phyloP scores from a whole-genome alignment of 2,329 filamentous ascomycete genomes.

The Diaporthe eres region DNA sequence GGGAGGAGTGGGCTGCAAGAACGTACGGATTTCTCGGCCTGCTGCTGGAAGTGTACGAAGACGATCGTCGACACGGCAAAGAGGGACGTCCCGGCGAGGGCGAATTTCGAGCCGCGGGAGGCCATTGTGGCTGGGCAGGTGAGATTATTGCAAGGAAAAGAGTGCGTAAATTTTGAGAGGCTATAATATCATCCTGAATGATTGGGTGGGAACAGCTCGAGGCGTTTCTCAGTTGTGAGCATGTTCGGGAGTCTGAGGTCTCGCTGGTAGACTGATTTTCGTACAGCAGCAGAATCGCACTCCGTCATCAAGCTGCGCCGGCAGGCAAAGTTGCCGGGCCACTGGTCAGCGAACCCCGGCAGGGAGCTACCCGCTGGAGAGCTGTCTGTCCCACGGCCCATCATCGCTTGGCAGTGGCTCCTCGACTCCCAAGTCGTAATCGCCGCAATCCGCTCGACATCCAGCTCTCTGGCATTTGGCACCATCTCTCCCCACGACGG shows the following conservation, averaged over 20 bases:
- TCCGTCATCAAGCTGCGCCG: conserved; percentile 34
- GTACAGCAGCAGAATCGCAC: conserved; percentile 3
- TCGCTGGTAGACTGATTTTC: neutral
- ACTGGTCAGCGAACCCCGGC: conserved; percentile 4
- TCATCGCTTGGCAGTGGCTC: conserved; percentile 37
- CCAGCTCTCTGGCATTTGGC: neutral
- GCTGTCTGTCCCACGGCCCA: conserved; percentile 34
- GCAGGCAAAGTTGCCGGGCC: conserved; percentile 28
- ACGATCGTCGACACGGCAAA: conserved; percentile 83
- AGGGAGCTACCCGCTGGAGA: conserved; percentile 36
- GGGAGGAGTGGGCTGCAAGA: conserved; percentile 40
- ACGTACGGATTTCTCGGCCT: conserved; percentile 84
- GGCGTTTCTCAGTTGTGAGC: neutral
- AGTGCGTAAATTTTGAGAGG: neutral
- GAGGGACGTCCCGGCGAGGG: conserved; percentile 82
- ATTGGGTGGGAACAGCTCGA: neutral
- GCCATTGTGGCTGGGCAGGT: conserved; percentile 68
- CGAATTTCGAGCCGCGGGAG: conserved; percentile 89
- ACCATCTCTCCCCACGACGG: conserved; percentile 3
- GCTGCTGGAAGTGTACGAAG: conserved; percentile 92
- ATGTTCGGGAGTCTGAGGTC: neutral
- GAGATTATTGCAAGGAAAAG: neutral
- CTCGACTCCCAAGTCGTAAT: conserved; percentile 33
- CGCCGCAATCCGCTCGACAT: conserved; percentile 9
- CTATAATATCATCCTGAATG: conserved; percentile 30